These are phyloP conservation scores for Amauroascus verrucosus DNA, from an alignment of 2,329 filamentous ascomycete species.

Conservation along the genomic window DNA sequence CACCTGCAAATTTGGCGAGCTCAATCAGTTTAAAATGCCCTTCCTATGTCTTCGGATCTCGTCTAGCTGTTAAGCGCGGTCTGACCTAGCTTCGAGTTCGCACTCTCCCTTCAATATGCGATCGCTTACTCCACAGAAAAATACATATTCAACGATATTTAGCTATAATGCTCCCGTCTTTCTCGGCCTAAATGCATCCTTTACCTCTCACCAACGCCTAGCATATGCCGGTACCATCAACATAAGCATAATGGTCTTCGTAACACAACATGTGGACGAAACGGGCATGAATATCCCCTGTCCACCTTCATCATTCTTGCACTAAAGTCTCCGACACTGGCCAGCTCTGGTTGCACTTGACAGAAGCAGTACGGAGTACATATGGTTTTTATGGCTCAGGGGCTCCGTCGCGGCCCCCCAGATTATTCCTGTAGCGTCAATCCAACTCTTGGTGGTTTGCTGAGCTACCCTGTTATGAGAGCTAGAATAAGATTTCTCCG, in stretches of 20 bases:
- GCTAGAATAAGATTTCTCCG: constrained; percentile 61
- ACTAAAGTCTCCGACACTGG: neutral
- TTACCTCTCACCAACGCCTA: neutral
- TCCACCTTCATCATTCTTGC: neutral
- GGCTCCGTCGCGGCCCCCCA: neutral
- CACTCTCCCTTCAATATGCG: neutral
- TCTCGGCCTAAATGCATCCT: neutral
- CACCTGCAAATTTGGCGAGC: too few relatives aligned
- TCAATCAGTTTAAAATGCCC: too few relatives aligned
- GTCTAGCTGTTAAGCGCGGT: too few relatives aligned
- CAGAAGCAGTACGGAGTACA: neutral
- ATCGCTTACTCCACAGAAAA: neutral
- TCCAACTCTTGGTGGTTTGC: neutral
- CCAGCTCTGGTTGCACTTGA: neutral
- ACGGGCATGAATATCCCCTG: neutral
- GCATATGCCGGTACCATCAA: neutral
- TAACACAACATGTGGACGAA: neutral
- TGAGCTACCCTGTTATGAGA: neutral
- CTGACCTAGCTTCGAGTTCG: neutral
- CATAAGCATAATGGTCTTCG: neutral
- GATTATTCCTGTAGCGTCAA: neutral
- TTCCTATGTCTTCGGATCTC: too few relatives aligned
- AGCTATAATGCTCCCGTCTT: neutral
- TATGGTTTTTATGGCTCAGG: neutral
- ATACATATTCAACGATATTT: neutral